These are phyloP conservation scores for Suhomyces vadensis DNA, from an alignment of 805 yeast genomes.

Conservation along the genomic window DNA sequence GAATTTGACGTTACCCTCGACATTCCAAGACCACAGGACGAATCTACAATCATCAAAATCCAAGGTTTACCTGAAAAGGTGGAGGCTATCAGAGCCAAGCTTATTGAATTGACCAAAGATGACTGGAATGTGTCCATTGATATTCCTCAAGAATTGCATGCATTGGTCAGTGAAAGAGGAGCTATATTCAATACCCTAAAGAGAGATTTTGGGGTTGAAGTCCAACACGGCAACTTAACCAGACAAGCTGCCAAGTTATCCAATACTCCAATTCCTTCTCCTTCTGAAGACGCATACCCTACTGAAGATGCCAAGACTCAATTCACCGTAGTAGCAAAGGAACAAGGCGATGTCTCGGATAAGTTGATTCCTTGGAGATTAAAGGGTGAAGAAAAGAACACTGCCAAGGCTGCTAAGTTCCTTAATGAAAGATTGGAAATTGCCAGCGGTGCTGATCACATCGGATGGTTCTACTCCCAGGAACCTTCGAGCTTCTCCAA, in stretches of 20 bases:
- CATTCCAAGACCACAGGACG: conserved; percentile 63
- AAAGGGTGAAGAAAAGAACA: conserved; percentile 51
- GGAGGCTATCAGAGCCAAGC: conserved; percentile 60
- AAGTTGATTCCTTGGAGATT: conserved; percentile 65
- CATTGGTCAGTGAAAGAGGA: conserved; percentile 67
- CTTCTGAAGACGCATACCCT: conserved; percentile 50
- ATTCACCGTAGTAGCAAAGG: conserved; percentile 47
- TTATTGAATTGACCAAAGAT: conserved; percentile 62
- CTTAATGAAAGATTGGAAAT: conserved; percentile 51
- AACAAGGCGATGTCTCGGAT: conserved; percentile 25
- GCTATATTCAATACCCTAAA: conserved; percentile 56
- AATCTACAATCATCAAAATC: conserved; percentile 53
- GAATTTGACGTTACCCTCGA: conserved; percentile 63
- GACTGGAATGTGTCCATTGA: conserved; percentile 53
- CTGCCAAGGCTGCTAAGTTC: conserved; percentile 51
- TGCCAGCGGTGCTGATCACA: conserved; percentile 46
- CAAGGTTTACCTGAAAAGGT: conserved; percentile 68
- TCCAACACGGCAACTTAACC: conserved; percentile 55
- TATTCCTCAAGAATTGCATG: conserved; percentile 59
- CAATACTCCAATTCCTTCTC: conserved; percentile 42
- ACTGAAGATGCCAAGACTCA: conserved; percentile 40
- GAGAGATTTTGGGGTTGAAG: conserved; percentile 53
- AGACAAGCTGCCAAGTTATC: conserved; percentile 54
- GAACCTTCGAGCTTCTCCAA: conserved; percentile 55
- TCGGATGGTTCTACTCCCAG: conserved; percentile 64